Conservation (phyloP, 2,329 filamentous ascomycete genomes). For the Aspergillus ochraceoroseus region DNA sequence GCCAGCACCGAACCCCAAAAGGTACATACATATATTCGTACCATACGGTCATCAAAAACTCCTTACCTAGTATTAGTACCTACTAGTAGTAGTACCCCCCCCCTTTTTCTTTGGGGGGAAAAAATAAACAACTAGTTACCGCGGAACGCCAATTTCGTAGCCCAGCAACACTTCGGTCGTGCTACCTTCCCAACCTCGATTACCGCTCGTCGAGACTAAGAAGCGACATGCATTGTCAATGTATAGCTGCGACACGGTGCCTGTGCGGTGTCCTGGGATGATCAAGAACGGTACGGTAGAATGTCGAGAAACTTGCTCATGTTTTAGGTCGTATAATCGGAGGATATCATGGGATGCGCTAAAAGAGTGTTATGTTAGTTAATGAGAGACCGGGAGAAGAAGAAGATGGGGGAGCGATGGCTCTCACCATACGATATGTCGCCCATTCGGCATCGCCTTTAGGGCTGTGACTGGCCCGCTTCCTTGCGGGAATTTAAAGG, state of each 20-base stretch:
- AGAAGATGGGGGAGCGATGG: too few species aligned
- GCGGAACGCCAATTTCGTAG: constrained; percentile 70
- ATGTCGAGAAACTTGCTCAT: constrained; percentile 61
- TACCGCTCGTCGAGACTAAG: constrained; percentile 88
- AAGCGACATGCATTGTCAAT: constrained; percentile 83
- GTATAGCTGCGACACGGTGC: constrained; percentile 80
- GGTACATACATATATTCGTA: too few species aligned
- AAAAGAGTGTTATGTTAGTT: constrained; percentile 2
- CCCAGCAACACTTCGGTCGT: constrained; percentile 87
- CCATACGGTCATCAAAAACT: too few species aligned
- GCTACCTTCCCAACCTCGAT: constrained; percentile 88
- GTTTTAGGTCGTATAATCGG: constrained; percentile 79
- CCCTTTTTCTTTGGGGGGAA: too few species aligned
- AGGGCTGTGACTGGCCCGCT: constrained; percentile 87
- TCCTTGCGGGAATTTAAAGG: constrained; percentile 81
- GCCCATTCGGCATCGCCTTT: constrained; percentile 83
- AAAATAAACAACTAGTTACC: constrained; percentile 14
- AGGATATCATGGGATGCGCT: constrained; percentile 92
- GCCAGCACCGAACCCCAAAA: too few species aligned
- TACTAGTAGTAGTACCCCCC: too few species aligned
- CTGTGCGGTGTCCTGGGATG: constrained; percentile 81
- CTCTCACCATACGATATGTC: constrained; percentile 77
- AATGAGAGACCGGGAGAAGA: too few species aligned
- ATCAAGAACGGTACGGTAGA: constrained; percentile 92
- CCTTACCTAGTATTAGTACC: too few species aligned